Evolutionary conservation across 2,329 filamentous ascomycete genomes (phyloP).

Genomic region (Tolypocladium amazonense): DNA sequence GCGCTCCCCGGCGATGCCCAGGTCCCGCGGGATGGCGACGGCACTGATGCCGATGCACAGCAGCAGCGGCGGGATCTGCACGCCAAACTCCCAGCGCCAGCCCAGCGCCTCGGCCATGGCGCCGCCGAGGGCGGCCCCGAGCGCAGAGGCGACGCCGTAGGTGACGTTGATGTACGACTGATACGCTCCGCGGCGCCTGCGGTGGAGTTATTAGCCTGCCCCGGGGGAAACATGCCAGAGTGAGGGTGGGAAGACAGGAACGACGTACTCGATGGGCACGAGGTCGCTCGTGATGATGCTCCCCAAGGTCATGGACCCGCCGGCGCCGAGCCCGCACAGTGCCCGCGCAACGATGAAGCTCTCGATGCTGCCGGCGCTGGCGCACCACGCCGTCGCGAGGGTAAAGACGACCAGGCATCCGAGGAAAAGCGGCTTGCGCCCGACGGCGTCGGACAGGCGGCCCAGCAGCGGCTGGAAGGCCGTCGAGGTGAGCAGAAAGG

Average conservation of each 20-base stretch:
- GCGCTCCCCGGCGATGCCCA: conserved; percentile 37
- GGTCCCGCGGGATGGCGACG: conserved; percentile 37
- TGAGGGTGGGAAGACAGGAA: background rate
- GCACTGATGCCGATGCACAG: conserved; percentile 34
- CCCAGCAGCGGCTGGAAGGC: conserved; percentile 67
- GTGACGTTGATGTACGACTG: conserved; percentile 61
- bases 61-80: conserved; percentile 44
- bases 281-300: conserved; percentile 64
- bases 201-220: background rate
- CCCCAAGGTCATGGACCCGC: conserved; percentile 58
- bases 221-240: background rate
- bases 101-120: conserved; percentile 59
- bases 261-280: conserved; percentile 56
- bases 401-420: conserved; percentile 52
- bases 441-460: conserved; percentile 62
- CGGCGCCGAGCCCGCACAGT: conserved; percentile 62
- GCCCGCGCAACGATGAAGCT: conserved; percentile 62
- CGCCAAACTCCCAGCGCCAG: conserved; percentile 63
- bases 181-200: conserved; percentile 50
- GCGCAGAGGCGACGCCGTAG: conserved; percentile 45
- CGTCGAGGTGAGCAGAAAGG: conserved; percentile 67
- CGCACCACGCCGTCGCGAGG: conserved; percentile 58
- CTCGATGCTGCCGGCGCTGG: conserved; percentile 53
- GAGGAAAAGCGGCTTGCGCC: conserved; percentile 57
- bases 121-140: conserved; percentile 60